These are phyloP conservation scores for Corynespora cassiicola DNA, from an alignment of 2,329 filamentous ascomycete genomes.

Conservation along the genomic window DNA sequence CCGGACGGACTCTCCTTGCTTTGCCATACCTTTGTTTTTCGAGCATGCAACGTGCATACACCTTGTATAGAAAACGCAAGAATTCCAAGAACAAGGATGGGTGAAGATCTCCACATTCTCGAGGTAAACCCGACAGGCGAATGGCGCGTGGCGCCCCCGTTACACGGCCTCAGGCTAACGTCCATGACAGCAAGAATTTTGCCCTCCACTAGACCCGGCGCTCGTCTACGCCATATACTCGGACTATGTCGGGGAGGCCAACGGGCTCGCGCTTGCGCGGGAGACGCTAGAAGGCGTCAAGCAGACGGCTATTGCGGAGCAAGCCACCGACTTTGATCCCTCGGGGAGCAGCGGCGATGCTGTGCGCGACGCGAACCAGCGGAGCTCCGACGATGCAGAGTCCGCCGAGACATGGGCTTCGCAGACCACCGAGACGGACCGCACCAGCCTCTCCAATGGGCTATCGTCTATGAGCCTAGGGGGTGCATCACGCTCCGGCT, in stretches of 20 bases:
- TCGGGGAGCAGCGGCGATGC: constrained; percentile 68
- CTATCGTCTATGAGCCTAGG: constrained; percentile 46
- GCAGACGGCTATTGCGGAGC: constrained; percentile 68
- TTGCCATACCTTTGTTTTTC: too few relatives aligned
- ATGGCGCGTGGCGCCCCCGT: constrained; percentile 12
- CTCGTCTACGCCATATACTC: constrained; percentile 76
- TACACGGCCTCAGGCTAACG: constrained; percentile 10
- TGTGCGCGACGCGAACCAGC: constrained; percentile 20
- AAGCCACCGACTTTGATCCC: constrained; percentile 78
- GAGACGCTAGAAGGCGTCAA: constrained; percentile 71
- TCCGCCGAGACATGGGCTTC: constrained; percentile 47
- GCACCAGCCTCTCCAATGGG: constrained; percentile 57
- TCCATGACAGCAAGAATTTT: constrained; percentile 68
- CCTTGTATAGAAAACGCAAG: constrained; percentile 23
- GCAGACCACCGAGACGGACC: constrained; percentile 56
- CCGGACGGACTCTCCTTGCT: neutral
- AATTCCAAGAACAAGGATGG: constrained; percentile 40
- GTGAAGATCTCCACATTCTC: constrained; percentile 39
- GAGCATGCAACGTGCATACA: constrained; percentile 35
- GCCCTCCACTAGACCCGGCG: constrained; percentile 76
- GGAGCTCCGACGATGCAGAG: constrained; percentile 29
- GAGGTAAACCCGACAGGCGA: constrained; percentile 29
- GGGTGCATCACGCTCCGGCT: constrained; percentile 22
- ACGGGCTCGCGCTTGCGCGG: constrained; percentile 60
- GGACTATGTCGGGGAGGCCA: constrained; percentile 71